phyloP scores from a whole-genome alignment of 2,329 filamentous ascomycete genomes.

The Xylariaceae sp. region DNA sequence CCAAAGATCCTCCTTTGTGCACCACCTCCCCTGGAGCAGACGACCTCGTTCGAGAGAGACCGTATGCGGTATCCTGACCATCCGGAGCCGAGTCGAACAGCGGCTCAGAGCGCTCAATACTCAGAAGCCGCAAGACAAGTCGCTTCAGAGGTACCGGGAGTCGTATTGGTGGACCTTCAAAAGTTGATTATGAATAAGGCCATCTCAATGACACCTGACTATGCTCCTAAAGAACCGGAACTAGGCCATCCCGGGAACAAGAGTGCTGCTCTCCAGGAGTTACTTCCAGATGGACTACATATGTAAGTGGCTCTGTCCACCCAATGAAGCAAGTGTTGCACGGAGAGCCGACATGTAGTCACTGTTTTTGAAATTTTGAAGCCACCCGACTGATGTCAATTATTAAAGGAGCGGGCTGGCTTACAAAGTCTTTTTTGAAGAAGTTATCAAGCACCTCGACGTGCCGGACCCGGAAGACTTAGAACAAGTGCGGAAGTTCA shows the following conservation, averaged over 20 bases:
- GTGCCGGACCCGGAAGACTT: too few relatives aligned
- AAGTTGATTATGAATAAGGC: constrained; percentile 70
- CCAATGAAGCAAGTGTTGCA: too few relatives aligned
- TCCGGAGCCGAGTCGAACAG: constrained; percentile 39
- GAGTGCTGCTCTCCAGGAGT: constrained; percentile 46
- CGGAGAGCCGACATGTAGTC: too few relatives aligned
- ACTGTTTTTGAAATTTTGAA: too few relatives aligned
- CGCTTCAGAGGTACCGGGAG: constrained; percentile 62
- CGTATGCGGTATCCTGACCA: constrained; percentile 39
- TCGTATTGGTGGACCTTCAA: constrained; percentile 77
- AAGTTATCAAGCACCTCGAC: too few relatives aligned
- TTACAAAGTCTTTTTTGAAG: constrained; percentile 44
- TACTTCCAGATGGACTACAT: constrained; percentile 58
- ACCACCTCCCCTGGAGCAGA: constrained; percentile 79
- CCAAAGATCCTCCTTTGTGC: constrained; percentile 74
- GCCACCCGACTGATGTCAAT: too few relatives aligned
- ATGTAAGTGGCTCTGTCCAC: constrained; percentile 30
- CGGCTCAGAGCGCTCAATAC: constrained; percentile 51
- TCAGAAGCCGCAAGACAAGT: constrained; percentile 59
- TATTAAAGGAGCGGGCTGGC: constrained; percentile 38
- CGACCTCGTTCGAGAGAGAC: constrained; percentile 53
- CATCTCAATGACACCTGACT: constrained; percentile 53
- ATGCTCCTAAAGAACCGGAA: constrained; percentile 44
- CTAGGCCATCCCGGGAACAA: constrained; percentile 49
- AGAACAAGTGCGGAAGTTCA: too few relatives aligned